Percentiles rank a stretch among this genome's conserved stretches.
Conservation (phyloP, 768 basidiomycete species). For the Tephrocybe rancida region DNA sequence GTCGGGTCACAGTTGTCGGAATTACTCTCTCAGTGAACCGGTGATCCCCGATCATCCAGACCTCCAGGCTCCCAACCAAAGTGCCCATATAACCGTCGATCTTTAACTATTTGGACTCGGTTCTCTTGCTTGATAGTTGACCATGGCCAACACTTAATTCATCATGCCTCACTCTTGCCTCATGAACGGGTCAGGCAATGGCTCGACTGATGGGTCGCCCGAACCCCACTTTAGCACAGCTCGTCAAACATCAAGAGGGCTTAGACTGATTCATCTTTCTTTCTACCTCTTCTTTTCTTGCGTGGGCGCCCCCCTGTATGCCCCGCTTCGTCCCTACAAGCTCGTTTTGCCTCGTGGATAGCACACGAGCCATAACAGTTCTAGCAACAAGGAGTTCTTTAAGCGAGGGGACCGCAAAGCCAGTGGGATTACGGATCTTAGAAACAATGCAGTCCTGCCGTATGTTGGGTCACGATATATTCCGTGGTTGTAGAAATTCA, state of each 20-base stretch:
- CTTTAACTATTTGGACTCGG: too few species aligned
- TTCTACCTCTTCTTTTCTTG: slow-evolving; percentile 19
- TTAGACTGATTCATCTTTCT: not conserved
- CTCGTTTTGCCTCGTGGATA: slow-evolving; percentile 13
- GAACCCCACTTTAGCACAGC: not conserved
- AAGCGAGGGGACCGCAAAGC: slow-evolving; percentile 25
- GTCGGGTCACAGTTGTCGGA: too few species aligned
- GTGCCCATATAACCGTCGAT: too few species aligned
- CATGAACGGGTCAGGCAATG: too few species aligned
- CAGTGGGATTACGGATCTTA: slow-evolving; percentile 35
- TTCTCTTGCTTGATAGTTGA: too few species aligned
- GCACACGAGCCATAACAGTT: slow-evolving; percentile 11
- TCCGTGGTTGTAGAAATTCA: not conserved
- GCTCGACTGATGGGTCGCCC: not conserved
- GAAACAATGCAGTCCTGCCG: slow-evolving; percentile 36
- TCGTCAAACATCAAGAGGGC: not conserved
- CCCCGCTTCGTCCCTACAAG: slow-evolving; percentile 18
- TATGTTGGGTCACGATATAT: too few species aligned
- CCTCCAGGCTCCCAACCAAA: too few species aligned
- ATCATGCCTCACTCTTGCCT: too few species aligned
- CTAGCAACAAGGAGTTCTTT: not conserved
- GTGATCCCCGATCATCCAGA: too few species aligned
- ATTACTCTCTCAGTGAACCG: too few species aligned
- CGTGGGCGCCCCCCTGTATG: slow-evolving; percentile 28
- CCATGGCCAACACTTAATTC: too few species aligned